Evolutionary conservation across 331 rosid species (phyloP).

Genomic region (Quercus phellos): DNA sequence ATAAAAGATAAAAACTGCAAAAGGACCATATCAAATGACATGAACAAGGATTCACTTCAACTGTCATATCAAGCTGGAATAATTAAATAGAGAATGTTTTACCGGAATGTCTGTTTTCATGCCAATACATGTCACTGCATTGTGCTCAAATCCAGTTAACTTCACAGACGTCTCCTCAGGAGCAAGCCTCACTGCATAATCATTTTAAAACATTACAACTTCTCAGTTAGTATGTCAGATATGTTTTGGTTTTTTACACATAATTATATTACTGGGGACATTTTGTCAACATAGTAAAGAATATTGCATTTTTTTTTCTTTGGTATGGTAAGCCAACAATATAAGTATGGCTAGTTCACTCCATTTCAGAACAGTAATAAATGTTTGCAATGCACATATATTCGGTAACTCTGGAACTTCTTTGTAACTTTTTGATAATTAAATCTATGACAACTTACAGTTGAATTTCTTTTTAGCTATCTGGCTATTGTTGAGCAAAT

Average conservation of each 20-base stretch:
- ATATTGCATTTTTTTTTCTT: background rate
- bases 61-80: background rate
- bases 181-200: slow-evolving; percentile 83
- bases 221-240: background rate
- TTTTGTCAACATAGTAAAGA: background rate
- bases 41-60: background rate
- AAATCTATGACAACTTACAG: slow-evolving; percentile 41
- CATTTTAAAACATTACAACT: slow-evolving; percentile 22
- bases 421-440: background rate
- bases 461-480: slow-evolving; percentile 87
- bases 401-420: background rate
- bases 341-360: background rate
- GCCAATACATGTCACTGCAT: slow-evolving; percentile 91
- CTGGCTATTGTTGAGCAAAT: slow-evolving; percentile 67
- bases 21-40: background rate
- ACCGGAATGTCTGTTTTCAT: slow-evolving; percentile 92
- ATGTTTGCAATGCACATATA: background rate
- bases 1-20: background rate
- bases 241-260: background rate
- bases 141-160: slow-evolving; percentile 84
- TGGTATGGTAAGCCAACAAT: background rate
- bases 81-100: slow-evolving; percentile 17
- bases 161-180: slow-evolving; percentile 68
- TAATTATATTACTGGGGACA: background rate
- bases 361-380: background rate